Percentiles rank a stretch among this genome's conserved stretches.
phyloP scores from a whole-genome alignment of 176 grass and related monocot species.

The Metroxylon sagu region DNA sequence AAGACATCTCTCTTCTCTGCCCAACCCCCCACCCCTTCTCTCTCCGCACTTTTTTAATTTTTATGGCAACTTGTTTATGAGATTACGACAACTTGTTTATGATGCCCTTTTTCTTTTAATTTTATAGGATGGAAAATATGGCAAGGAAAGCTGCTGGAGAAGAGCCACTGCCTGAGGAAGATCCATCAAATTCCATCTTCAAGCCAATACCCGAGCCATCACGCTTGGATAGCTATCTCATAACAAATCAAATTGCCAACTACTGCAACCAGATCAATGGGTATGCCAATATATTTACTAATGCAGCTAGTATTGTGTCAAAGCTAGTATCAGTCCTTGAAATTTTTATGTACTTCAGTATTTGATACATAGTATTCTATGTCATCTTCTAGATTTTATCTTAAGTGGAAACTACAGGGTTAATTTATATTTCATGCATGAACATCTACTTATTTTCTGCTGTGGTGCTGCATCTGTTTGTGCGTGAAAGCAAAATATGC shows the following conservation, averaged over 20 bases:
- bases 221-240: slow-evolving; percentile 85
- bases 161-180: slow-evolving; percentile 95
- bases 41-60: too few species aligned
- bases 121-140: slow-evolving; percentile 73
- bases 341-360: neutral
- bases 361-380: too few species aligned
- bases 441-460: too few species aligned
- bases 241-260: slow-evolving; percentile 94
- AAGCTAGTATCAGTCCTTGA: neutral
- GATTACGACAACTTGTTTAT: too few species aligned
- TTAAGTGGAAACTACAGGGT: too few species aligned
- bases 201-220: slow-evolving; percentile 93
- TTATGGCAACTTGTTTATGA: too few species aligned
- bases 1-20: too few species aligned
- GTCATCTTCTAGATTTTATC: too few species aligned
- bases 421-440: too few species aligned
- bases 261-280: slow-evolving; percentile 97
- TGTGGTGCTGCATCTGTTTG: too few species aligned
- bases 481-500: too few species aligned
- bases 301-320: neutral
- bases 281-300: slow-evolving; percentile 29
- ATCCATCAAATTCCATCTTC: slow-evolving; percentile 77
- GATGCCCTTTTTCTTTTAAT: slow-evolving; percentile 5
- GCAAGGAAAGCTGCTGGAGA: slow-evolving; percentile 79
- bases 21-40: too few species aligned